These are phyloP conservation scores for Microthlaspi erraticum DNA, from an alignment of 345 rosid genomes.

Conservation along the genomic window DNA sequence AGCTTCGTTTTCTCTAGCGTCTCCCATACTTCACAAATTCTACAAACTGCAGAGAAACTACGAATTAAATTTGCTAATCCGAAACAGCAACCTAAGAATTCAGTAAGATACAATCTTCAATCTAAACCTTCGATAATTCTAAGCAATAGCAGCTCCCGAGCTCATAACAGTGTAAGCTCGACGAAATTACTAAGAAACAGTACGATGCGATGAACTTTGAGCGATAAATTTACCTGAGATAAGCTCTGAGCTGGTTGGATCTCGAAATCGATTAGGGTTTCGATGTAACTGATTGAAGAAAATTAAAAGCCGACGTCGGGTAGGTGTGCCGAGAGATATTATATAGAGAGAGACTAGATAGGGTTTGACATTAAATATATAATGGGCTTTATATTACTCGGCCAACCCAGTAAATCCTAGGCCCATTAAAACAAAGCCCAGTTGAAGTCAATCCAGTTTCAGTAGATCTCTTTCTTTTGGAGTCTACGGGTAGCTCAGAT, in stretches of 20 bases:
- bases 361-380: too few relatives aligned
- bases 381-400: too few relatives aligned
- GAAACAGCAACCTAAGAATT: neutral
- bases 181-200: neutral
- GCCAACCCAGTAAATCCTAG: too few relatives aligned
- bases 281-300: conserved; percentile 37
- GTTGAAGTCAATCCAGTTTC: too few relatives aligned
- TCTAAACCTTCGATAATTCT: neutral
- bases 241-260: conserved; percentile 14
- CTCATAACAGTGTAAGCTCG: neutral
- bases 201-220: neutral
- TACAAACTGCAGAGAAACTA: conserved; percentile 2
- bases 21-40: conserved; percentile 67
- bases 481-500: too few relatives aligned
- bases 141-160: conserved; percentile 6
- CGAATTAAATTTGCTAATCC: neutral
- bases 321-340: too few relatives aligned
- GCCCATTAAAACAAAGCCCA: too few relatives aligned
- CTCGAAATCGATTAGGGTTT: conserved; percentile 52
- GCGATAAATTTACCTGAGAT: conserved; percentile 42
- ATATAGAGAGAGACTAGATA: too few relatives aligned
- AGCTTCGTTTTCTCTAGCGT: conserved; percentile 91
- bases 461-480: too few relatives aligned
- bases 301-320: too few relatives aligned
- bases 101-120: too few relatives aligned